Evolutionary conservation across 2,329 filamentous ascomycete species (phyloP).

Genomic region (Xylariaceae sp.): DNA sequence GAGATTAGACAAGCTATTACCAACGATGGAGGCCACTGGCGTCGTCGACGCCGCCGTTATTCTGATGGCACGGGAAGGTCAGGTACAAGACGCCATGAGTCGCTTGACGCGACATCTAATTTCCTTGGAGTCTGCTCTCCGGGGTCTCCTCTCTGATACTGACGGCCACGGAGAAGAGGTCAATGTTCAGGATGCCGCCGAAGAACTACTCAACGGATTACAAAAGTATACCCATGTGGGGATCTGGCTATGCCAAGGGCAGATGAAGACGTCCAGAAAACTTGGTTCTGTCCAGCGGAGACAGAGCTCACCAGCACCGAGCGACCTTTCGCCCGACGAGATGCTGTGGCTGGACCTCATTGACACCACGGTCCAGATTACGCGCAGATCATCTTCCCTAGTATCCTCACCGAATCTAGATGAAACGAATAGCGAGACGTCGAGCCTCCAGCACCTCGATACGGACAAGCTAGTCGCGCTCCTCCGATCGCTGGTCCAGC

Average conservation of each 20-base stretch:
- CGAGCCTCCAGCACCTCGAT: slow-evolving; percentile 36
- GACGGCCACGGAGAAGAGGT: slow-evolving; percentile 51
- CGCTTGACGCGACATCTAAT: slow-evolving; percentile 76
- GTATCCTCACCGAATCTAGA: slow-evolving; percentile 31
- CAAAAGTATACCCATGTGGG: slow-evolving; percentile 91
- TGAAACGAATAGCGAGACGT: background rate
- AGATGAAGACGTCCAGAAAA: slow-evolving; percentile 59
- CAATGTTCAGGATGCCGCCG: slow-evolving; percentile 58
- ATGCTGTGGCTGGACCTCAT: slow-evolving; percentile 58
- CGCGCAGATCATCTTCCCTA: slow-evolving; percentile 57
- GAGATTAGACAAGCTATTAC: slow-evolving; percentile 73
- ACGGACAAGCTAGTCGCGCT: slow-evolving; percentile 59
- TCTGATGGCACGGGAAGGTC: slow-evolving; percentile 83
- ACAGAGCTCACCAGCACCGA: slow-evolving; percentile 39
- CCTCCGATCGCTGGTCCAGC: slow-evolving; percentile 78
- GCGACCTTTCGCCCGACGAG: slow-evolving; percentile 50
- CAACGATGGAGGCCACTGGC: slow-evolving; percentile 82
- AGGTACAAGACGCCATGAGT: slow-evolving; percentile 77
- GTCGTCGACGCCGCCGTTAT: slow-evolving; percentile 91
- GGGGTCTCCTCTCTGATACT: slow-evolving; percentile 64
- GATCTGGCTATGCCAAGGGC: slow-evolving; percentile 90
- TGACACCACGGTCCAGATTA: slow-evolving; percentile 58
- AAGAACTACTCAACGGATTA: slow-evolving; percentile 70
- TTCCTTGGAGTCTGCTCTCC: slow-evolving; percentile 73
- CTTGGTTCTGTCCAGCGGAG: slow-evolving; percentile 45